A percentile compares a stretch with the other conserved stretches of the same genome.
Conservation (phyloP, 2,329 filamentous ascomycete species). For the Nannizziopsis barbatae region DNA sequence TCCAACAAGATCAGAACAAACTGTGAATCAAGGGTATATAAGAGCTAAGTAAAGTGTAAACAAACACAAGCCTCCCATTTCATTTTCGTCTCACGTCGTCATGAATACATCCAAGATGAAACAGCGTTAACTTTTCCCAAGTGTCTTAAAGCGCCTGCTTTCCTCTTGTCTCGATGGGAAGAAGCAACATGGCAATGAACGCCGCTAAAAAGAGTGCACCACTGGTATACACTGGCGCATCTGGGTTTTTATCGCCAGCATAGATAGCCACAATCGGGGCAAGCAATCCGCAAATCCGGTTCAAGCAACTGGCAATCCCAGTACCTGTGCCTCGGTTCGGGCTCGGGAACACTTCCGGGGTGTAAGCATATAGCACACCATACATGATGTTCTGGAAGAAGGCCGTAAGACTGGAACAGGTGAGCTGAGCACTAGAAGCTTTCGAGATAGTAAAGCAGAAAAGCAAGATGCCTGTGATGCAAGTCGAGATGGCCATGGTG, state of each 20-base stretch:
- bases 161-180: slow-evolving; percentile 40
- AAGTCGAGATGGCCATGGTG: slow-evolving; percentile 43
- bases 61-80: no score
- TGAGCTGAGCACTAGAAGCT: slow-evolving; percentile 40
- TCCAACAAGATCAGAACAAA: no score
- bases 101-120: no score
- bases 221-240: slow-evolving; percentile 37
- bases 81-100: no score
- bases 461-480: slow-evolving; percentile 44
- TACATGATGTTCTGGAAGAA: slow-evolving; percentile 50
- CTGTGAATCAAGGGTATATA: no score
- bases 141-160: slow-evolving; percentile 29
- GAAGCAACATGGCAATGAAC: slow-evolving; percentile 35
- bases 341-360: slow-evolving; percentile 48
- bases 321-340: slow-evolving; percentile 46
- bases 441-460: slow-evolving; percentile 45
- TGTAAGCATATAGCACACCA: slow-evolving; percentile 48
- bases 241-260: slow-evolving; percentile 27
- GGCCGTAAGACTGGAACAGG: slow-evolving; percentile 43
- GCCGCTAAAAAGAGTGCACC: slow-evolving; percentile 36
- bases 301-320: slow-evolving; percentile 38
- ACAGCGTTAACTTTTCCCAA: no score
- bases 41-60: no score
- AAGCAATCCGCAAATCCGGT: slow-evolving; percentile 36
- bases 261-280: slow-evolving; percentile 39